Evolutionary conservation across 768 basidiomycete genomes (phyloP).

Genomic region (Ephemerocybe angulata): DNA sequence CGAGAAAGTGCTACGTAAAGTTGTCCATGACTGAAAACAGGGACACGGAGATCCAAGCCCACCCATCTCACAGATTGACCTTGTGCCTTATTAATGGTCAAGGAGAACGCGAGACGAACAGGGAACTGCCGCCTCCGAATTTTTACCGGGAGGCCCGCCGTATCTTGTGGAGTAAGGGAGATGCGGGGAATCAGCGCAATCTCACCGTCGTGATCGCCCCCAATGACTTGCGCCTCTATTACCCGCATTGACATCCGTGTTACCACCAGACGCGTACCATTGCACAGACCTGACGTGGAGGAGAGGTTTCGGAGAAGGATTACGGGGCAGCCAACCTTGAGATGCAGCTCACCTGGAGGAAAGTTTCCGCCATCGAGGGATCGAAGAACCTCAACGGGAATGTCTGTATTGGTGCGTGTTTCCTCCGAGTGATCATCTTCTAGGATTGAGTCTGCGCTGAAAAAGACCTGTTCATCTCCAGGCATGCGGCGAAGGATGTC

Average conservation of each 20-base stretch:
- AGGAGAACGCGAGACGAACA: no score
- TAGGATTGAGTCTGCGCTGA: slow-evolving; percentile 25
- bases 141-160: no score
- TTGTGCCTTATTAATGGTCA: no score
- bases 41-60: no score
- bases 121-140: no score
- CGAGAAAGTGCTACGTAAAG: no score
- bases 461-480: slow-evolving; percentile 17
- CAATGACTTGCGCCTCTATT: slow-evolving; percentile 30
- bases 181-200: no score
- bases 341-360: slow-evolving; percentile 29
- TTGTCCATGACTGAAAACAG: no score
- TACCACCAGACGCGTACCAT: slow-evolving; percentile 26
- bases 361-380: slow-evolving; percentile 27
- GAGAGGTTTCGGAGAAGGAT: slow-evolving; percentile 31
- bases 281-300: slow-evolving; percentile 25
- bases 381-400: slow-evolving; percentile 33
- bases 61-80: no score
- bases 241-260: slow-evolving; percentile 15
- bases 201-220: slow-evolving; percentile 32
- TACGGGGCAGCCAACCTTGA: slow-evolving; percentile 28
- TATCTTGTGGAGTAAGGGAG: no score
- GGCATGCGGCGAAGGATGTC: slow-evolving; percentile 18
- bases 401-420: slow-evolving; percentile 8
- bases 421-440: slow-evolving; percentile 17